Evolutionary conservation across 1,284 basidiomycete genomes (phyloP), one percentile per base, ranked within the genome.

Genomic region (Fistulinella cinereoalba): DNA sequence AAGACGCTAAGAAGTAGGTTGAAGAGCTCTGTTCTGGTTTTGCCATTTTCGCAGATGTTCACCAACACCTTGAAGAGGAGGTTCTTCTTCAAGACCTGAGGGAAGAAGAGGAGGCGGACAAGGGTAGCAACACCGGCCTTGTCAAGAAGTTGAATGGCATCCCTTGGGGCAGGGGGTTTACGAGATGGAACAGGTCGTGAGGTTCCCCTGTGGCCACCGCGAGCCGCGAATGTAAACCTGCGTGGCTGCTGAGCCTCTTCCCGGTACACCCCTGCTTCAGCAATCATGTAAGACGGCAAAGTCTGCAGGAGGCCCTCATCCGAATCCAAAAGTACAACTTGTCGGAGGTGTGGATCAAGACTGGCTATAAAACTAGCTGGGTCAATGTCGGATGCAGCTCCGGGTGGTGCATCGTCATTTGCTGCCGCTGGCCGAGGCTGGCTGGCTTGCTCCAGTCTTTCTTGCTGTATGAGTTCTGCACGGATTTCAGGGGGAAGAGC

Each of bases 401-500:
- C 74, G 6, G 73, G 53, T 22, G 70, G 60, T 16, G 72, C 56
- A 41, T 57, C 64, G 18, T 64, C 61, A 27, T 68, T 62, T 33
- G 71, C 65, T 32, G 70, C 67, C 40, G 75, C 73, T 44, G 77
- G 77, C 9, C 65, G 74, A 22, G 78, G 62, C 19, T 82, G 77
- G 33, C 89, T 81, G 12, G 83, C 74, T 41, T 85, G 83, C 60
- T 97, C 94, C 45, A 89, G 70, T 1, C 85, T 83, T 70, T 98
- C 95, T 67, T 97, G 94, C 64, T 96, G 92, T 24, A 99, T 83
- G 47, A 99, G 94, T 65, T 99, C 97, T 2, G 92, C 93, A 11
- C 97, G 88, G 47, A 99, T 89, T 60, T 97, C 94, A 1, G 94
- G 91, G 6, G 97, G 97, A 5, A 99, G 74, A 2, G 97, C 97